Base-by-base conservation (phyloP, 2,329 filamentous ascomycete species). In the Gnomoniopsis smithogilvyi region DNA sequence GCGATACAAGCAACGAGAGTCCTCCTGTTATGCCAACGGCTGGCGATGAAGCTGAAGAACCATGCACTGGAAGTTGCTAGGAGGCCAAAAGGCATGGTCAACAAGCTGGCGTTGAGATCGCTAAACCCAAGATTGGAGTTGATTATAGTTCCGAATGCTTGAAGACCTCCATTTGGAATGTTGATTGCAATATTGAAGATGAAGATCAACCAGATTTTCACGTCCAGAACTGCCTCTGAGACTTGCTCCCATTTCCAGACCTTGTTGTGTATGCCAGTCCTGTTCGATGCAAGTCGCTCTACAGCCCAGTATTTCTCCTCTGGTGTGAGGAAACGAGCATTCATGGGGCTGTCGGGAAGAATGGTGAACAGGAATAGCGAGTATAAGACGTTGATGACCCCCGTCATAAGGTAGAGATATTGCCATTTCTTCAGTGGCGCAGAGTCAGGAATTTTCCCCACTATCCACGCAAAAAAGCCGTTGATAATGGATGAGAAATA, bases 391-490 rank as follows among this genome's bases (percentile, higher is more conserved):
- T 68, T 74, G 62, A 72, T 68, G 21, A 60, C 54, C 30, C 70
- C 70, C 4, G 67, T 69, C 3, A 71, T 66, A 49, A 72, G 61
- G 51, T 70, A 72, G 3, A 71, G 65, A 51, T 69, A 68, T 49
- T 70, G 67, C 64, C 64, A 66, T 19, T 62, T 62, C 24, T 49
- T 41, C 6, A 62, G 53, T 34, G 61, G 61, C 6, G 61, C 61
- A 0, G 54, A 48, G 22, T 55, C 58, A 34, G 58, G 61, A 19
- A 61, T 61, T 4, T 61, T 48, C 17, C 61, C 61, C 11, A 62
- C 51, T n/a, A 62, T 51, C 43, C 51, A 62, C 30, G 85, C 65
- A 84, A 85, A 59, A 84, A 85, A 54, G 26, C 61, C 61, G n/a
- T 62, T 62, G 17, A 58, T 38, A 19, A 61, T 45, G 10, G 61